Evolutionary conservation across 2,329 filamentous ascomycete species (phyloP).

Genomic region (Aspergillus unguis): DNA sequence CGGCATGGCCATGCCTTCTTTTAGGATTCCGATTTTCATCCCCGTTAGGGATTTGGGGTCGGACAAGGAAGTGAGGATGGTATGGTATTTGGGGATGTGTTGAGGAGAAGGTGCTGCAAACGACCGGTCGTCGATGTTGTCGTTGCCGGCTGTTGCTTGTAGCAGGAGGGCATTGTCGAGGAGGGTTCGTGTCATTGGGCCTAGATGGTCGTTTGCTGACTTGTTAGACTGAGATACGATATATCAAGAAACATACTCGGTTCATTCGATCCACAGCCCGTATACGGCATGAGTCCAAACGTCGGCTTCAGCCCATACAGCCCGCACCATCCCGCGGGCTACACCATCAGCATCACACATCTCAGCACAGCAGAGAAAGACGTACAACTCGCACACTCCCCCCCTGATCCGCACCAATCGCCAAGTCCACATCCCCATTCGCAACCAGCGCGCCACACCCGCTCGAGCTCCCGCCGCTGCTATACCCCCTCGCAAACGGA

Average conservation of each 20-base stretch:
- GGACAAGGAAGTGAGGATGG: background rate
- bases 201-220: background rate
- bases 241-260: background rate
- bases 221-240: no score
- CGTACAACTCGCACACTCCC: background rate
- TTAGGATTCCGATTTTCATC: background rate
- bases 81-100: background rate
- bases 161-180: background rate
- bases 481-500: conserved; percentile 35
- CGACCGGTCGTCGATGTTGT: background rate
- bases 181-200: background rate
- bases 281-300: background rate
- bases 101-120: background rate
- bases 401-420: background rate
- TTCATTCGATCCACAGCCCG: background rate
- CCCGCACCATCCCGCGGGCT: background rate
- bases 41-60: background rate
- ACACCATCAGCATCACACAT: background rate
- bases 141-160: background rate
- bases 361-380: background rate
- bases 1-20: background rate
- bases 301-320: background rate
- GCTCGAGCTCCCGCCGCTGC: conserved; percentile 47
- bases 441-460: conserved; percentile 44
- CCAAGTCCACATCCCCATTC: background rate